A percentile compares a stretch with the other conserved stretches of the same genome.
These are phyloP conservation scores for Plasmodium fragile DNA, from an alignment of 169 alveolate species.

Conservation along the genomic window DNA sequence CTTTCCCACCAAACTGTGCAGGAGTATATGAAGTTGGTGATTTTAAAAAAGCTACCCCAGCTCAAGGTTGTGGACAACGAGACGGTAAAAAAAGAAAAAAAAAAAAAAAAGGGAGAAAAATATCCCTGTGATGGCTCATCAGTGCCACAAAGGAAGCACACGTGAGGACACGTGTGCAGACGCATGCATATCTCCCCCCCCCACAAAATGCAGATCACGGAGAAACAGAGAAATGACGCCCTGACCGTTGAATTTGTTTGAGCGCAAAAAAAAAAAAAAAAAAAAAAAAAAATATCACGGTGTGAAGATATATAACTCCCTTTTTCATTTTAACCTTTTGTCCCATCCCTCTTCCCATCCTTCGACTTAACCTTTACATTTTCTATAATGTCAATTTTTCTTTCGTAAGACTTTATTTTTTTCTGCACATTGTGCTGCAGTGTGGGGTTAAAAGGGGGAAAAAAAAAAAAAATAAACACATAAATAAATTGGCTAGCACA, in stretches of 20 bases:
- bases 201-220: constrained; percentile 30
- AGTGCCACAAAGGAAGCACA: neutral
- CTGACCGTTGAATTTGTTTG: constrained; percentile 28
- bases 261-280: neutral
- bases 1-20: neutral
- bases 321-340: neutral
- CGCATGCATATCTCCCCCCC: neutral
- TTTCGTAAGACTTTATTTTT: constrained; percentile 44
- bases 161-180: neutral
- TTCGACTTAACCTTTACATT: constrained; percentile 18
- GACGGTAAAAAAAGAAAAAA: constrained; percentile 13
- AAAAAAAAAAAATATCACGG: neutral
- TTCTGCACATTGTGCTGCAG: constrained; percentile 21
- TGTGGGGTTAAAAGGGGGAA: neutral
- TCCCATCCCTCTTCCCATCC: neutral
- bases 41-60: constrained; percentile 61
- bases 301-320: neutral
- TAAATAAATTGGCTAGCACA: neutral
- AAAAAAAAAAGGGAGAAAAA: neutral
- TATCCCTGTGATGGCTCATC: neutral
- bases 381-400: constrained; percentile 39
- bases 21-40: constrained; percentile 69
- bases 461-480: neutral
- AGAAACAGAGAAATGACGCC: constrained; percentile 64
- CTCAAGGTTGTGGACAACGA: constrained; percentile 61